Evolutionary conservation across 805 yeast genomes (phyloP).

Genomic region (Candida alai): DNA sequence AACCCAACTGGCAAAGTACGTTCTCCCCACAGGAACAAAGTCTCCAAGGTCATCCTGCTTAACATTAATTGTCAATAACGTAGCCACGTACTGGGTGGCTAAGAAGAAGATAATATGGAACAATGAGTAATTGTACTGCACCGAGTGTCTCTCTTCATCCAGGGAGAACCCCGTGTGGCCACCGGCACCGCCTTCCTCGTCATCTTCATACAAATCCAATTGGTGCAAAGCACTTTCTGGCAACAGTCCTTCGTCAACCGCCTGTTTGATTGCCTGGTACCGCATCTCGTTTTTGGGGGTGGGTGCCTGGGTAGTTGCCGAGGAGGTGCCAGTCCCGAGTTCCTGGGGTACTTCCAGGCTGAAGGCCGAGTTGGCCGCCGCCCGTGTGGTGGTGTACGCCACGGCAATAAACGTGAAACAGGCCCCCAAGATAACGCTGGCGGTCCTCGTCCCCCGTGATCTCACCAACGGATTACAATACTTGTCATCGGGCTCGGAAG

Average conservation of each 20-base stretch:
- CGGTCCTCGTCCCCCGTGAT: conserved; percentile 84
- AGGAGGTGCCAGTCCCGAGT: conserved; percentile 12
- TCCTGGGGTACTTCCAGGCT: conserved; percentile 39
- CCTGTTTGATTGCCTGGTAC: conserved; percentile 82
- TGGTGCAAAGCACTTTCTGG: conserved; percentile 90
- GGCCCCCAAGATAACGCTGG: conserved; percentile 85
- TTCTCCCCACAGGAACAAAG: conserved; percentile 94
- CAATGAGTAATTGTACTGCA: conserved; percentile 79
- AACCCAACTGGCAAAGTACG: conserved; percentile 93
- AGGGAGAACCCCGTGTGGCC: too few species aligned
- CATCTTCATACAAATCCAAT: conserved; percentile 52
- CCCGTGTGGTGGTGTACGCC: conserved; percentile 95
- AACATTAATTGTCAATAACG: conserved; percentile 87
- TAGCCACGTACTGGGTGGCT: conserved; percentile 97
- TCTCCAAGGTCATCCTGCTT: conserved; percentile 79
- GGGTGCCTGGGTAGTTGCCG: conserved; percentile 38
- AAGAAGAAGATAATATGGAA: conserved; percentile 90
- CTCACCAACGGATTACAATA: conserved; percentile 89
- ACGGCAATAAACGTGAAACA: conserved; percentile 90
- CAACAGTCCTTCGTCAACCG: conserved; percentile 92
- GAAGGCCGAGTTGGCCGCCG: conserved; percentile 67
- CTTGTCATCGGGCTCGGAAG: conserved; percentile 94
- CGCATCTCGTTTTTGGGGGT: conserved; percentile 66
- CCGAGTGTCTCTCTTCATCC: conserved; percentile 58
- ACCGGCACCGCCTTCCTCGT: conserved; percentile 33